Base-by-base conservation (phyloP, 345 rosid genomes). In the Eucalyptus tenuipes region DNA sequence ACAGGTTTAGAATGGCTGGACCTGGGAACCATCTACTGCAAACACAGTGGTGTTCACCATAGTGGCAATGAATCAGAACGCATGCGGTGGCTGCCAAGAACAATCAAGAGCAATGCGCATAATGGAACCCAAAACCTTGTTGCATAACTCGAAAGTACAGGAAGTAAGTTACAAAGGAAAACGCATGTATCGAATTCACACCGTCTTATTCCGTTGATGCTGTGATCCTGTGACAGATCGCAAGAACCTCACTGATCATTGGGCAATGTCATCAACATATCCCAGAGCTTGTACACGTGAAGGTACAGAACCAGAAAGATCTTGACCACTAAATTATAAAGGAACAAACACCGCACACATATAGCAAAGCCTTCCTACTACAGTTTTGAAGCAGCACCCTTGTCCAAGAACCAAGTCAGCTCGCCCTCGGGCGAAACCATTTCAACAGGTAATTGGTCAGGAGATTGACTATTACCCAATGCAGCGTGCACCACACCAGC, bases 361-460 rank as follows among this genome's bases (percentile, higher is more conserved):
- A 87, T 75, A 22, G 84, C 84, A 40, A 20, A 40, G 15, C 84
- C 47, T 20, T 40, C 16, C 84, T 40, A 75, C 89, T 93, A 91
- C 31, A 96, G 96, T 92, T 95, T 95, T 14, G 99, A 95, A 89
- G 94, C 93, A 1, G 99, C 99, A 75, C 88, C 95, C 89, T 93
- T 96, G 92, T 96, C 99, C 89, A 97, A 91, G 92, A 95, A 95
- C 98, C 96, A 97, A 91, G 95, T 92, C 16, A 96, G 85, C 89
- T 97, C 96, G 3, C 93, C 97, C 90, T 96, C 98, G 17, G 99
- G 96, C 14, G 91, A 88, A 86, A 96, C 96, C 82, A 93, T 90
- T 85, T 93, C 93, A 44, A 93, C 97, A 50, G 99, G 99, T 88
- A 94, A 91, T 85, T 49, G 33, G 37, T 89, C 91, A 1, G 95